Percentiles rank a stretch among this genome's conserved stretches.
Evolutionary conservation across 192 early-diverging fungal species (phyloP).

Genomic region (Coemansia sp.): DNA sequence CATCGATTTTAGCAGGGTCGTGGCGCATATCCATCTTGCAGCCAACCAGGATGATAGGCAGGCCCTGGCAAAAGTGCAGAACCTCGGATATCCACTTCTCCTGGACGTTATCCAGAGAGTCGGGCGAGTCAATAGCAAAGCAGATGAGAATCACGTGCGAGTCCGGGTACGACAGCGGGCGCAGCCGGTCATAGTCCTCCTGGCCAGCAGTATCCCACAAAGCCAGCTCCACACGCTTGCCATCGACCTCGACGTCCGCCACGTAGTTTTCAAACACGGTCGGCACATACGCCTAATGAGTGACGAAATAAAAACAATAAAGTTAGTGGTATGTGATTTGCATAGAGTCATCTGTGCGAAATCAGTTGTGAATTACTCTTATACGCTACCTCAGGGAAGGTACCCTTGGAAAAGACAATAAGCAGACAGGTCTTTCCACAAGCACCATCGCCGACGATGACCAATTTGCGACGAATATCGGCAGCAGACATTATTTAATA

Average conservation of each 20-base stretch:
- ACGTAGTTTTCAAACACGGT: slow-evolving; percentile 97
- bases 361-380: neutral
- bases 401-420: slow-evolving; percentile 80
- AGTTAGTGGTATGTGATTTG: too few relatives aligned
- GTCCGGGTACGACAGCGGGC: slow-evolving; percentile 89
- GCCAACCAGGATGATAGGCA: slow-evolving; percentile 24
- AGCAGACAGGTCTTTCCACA: slow-evolving; percentile 90
- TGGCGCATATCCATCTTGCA: slow-evolving; percentile 47
- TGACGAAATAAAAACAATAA: neutral
- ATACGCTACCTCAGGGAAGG: slow-evolving; percentile 65
- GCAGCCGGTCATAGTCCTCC: slow-evolving; percentile 94
- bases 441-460: slow-evolving; percentile 89
- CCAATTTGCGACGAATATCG: slow-evolving; percentile 62
- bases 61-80: slow-evolving; percentile 9
- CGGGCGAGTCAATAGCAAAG: slow-evolving; percentile 84
- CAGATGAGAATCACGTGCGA: slow-evolving; percentile 93
- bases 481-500: neutral
- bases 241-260: slow-evolving; percentile 89
- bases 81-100: slow-evolving; percentile 46
- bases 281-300: slow-evolving; percentile 85
- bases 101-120: slow-evolving; percentile 79
- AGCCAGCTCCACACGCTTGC: slow-evolving; percentile 82
- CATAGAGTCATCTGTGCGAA: neutral
- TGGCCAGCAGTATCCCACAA: slow-evolving; percentile 98
- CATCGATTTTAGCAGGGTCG: slow-evolving; percentile 19